Conservation (phyloP, 2,329 filamentous ascomycete genomes). For the Pyricularia sp. region DNA sequence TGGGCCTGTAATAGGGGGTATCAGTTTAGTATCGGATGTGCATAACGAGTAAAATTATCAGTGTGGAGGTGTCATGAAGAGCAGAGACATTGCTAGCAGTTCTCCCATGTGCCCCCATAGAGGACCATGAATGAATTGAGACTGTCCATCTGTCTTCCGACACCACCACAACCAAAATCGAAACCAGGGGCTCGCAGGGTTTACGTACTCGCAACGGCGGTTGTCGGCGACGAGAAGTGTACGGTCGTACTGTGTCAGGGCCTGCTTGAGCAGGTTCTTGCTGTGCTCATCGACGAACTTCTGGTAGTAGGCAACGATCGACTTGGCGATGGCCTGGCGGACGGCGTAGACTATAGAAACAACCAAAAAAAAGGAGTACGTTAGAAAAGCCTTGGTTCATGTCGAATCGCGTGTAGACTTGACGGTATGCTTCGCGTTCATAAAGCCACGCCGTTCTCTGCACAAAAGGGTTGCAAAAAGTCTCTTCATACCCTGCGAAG, state of each 20-base stretch:
- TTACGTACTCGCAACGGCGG: constrained; percentile 70
- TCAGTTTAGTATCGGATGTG: not conserved
- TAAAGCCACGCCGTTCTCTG: not conserved
- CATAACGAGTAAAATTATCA: not conserved
- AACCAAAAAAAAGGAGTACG: not conserved
- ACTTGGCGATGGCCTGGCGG: constrained; percentile 97
- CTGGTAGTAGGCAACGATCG: constrained; percentile 96
- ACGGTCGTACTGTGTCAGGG: constrained; percentile 62
- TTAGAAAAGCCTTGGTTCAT: not conserved
- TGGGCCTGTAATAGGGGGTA: constrained; percentile 38
- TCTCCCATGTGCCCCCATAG: not conserved
- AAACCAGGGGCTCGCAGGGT: not conserved
- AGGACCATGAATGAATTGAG: not conserved
- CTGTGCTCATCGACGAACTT: constrained; percentile 99
- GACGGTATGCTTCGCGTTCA: not conserved
- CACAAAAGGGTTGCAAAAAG: not conserved
- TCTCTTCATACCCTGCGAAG: constrained; percentile 46
- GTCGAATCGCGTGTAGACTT: not conserved
- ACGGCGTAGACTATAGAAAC: constrained; percentile 55
- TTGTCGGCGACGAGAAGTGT: constrained; percentile 93
- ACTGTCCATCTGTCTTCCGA: not conserved
- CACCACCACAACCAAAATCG: not conserved
- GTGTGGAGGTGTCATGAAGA: not conserved
- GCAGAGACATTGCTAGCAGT: not conserved
- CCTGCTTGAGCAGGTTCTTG: constrained; percentile 99